These are phyloP conservation scores for Extremus antarcticus DNA, from an alignment of 495 filamentous ascomycete species.

Conservation along the genomic window DNA sequence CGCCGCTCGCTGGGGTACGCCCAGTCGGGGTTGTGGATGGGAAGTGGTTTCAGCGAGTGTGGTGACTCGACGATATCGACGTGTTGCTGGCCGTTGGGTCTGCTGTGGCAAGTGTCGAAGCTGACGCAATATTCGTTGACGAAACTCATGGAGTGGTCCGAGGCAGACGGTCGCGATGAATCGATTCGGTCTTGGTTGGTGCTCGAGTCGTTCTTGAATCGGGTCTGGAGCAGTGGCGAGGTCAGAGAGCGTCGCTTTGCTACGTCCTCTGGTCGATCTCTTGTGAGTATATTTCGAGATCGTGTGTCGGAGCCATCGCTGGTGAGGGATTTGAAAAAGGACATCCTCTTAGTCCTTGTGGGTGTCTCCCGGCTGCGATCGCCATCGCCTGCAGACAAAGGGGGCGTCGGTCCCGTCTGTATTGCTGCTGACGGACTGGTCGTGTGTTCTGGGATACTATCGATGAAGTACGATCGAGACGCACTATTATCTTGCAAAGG, in stretches of 20 bases:
- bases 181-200: background rate
- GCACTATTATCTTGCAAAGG: background rate
- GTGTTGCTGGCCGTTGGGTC: background rate
- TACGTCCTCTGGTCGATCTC: background rate
- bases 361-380: background rate
- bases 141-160: background rate
- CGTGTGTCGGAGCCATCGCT: background rate
- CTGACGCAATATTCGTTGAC: background rate
- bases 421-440: background rate
- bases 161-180: background rate
- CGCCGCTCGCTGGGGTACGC: background rate
- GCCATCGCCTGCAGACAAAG: background rate
- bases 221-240: background rate
- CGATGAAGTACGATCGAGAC: background rate
- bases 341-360: background rate
- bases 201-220: background rate
- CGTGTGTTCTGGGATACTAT: background rate
- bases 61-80: background rate
- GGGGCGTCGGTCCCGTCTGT: background rate
- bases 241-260: background rate
- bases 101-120: background rate
- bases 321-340: background rate
- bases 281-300: background rate
- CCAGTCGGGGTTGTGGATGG: background rate
- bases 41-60: background rate